Conservation (phyloP, 139 green algal genomes). For the Cymbomonas tetramitiformis region DNA sequence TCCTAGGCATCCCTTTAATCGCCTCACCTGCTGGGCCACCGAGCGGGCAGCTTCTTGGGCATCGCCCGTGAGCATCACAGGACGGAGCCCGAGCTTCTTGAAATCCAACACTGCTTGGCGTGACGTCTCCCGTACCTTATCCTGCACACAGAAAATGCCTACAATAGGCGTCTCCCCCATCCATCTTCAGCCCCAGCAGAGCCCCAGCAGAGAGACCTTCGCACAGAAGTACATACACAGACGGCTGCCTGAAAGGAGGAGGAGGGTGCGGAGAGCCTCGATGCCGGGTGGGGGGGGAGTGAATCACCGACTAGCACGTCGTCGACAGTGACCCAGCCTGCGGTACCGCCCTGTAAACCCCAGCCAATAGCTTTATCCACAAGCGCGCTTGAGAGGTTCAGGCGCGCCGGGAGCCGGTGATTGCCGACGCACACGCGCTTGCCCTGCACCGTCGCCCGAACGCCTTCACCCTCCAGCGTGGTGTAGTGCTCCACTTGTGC, state of each 20-base stretch:
- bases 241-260: too few species aligned
- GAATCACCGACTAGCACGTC: slow-evolving; percentile 9
- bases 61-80: slow-evolving; percentile 49
- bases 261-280: too few species aligned
- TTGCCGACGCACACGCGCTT: too few species aligned
- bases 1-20: too few species aligned
- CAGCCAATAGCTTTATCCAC: background rate
- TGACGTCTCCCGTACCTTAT: slow-evolving; percentile 21
- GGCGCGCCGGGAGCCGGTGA: background rate
- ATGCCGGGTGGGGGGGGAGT: too few species aligned
- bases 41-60: slow-evolving; percentile 23
- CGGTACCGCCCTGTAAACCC: slow-evolving; percentile 18
- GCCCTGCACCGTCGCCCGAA: slow-evolving; percentile 16
- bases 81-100: slow-evolving; percentile 16
- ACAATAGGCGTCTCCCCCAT: too few species aligned
- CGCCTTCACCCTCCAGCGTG: slow-evolving; percentile 15
- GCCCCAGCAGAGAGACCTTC: too few species aligned
- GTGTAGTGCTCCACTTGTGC: slow-evolving; percentile 18
- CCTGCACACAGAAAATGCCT: slow-evolving; percentile 12
- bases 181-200: too few species aligned
- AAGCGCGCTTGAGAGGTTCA: background rate
- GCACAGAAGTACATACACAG: too few species aligned
- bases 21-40: slow-evolving; percentile 30
- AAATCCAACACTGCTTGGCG: slow-evolving; percentile 23
- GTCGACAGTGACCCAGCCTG: slow-evolving; percentile 31